A percentile compares a stretch with the other conserved stretches of the same genome.
phyloP scores from a whole-genome alignment of 768 basidiomycete genomes.

The Termitomyces titanicus region DNA sequence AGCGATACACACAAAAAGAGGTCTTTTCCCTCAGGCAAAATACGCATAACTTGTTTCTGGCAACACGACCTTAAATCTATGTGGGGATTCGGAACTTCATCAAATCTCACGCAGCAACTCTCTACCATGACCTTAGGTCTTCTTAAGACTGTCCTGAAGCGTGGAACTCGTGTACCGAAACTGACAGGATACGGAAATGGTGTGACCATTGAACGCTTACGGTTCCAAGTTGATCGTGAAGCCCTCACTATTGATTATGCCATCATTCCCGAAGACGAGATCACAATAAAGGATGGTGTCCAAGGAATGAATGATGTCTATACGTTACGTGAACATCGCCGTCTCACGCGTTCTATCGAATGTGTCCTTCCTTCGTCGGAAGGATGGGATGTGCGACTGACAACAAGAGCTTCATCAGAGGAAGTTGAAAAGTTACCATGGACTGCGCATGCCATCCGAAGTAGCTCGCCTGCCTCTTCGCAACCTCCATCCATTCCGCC shows the following conservation, averaged over 20 bases:
- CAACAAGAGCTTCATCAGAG: slow-evolving; percentile 69
- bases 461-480: slow-evolving; percentile 30
- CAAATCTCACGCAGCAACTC: slow-evolving; percentile 72
- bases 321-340: slow-evolving; percentile 58
- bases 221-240: slow-evolving; percentile 80
- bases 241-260: slow-evolving; percentile 81
- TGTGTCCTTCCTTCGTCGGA: slow-evolving; percentile 71
- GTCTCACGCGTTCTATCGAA: slow-evolving; percentile 76
- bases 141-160: slow-evolving; percentile 75
- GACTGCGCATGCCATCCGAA: slow-evolving; percentile 57
- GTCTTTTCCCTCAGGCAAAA: slow-evolving; percentile 28
- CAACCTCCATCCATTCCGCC: slow-evolving; percentile 27
- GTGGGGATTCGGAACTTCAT: slow-evolving; percentile 74
- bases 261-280: slow-evolving; percentile 74
- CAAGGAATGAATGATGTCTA: slow-evolving; percentile 65
- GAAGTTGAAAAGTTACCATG: slow-evolving; percentile 73
- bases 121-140: slow-evolving; percentile 82
- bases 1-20: slow-evolving; percentile 31
- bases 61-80: slow-evolving; percentile 88
- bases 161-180: slow-evolving; percentile 71
- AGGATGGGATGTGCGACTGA: slow-evolving; percentile 86
- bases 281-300: slow-evolving; percentile 23
- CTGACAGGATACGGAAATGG: slow-evolving; percentile 78
- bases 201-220: slow-evolving; percentile 72
- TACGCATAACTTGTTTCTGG: slow-evolving; percentile 91